Conservation (phyloP, 192 early-diverging fungal genomes). For the Lobulomyces angularis region DNA sequence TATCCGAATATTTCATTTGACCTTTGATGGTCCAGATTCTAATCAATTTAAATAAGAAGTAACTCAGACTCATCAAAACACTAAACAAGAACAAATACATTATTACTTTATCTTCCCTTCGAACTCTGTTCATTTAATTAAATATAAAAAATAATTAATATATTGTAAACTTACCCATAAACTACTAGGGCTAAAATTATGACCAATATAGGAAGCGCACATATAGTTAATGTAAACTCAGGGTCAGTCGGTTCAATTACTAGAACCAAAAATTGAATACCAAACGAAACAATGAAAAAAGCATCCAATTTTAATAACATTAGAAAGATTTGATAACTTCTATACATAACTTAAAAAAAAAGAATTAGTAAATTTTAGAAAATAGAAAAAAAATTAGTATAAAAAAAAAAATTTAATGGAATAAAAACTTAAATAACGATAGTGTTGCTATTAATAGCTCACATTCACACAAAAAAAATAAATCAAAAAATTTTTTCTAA, state of each 20-base stretch:
- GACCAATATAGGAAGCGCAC: slow-evolving; percentile 3
- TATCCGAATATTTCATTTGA: slow-evolving; percentile 6
- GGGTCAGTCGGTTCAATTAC: slow-evolving; percentile 3
- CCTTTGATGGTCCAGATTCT: slow-evolving; percentile 1
- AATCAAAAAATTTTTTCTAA: slow-evolving; percentile 64
- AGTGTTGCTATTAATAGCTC: not conserved
- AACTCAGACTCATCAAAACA: not conserved
- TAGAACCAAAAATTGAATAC: slow-evolving; percentile 6
- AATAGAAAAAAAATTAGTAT: not conserved
- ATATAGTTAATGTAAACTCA: slow-evolving; percentile 6
- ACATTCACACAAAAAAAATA: slow-evolving; percentile 46
- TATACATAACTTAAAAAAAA: slow-evolving; percentile 6
- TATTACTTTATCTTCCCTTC: slow-evolving; percentile 5
- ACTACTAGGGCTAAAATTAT: slow-evolving; percentile 2
- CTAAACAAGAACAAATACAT: slow-evolving; percentile 1
- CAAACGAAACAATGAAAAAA: slow-evolving; percentile 6
- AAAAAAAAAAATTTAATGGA: not conserved
- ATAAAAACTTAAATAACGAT: not conserved
- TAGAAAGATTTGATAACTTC: slow-evolving; percentile 9
- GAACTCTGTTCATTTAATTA: not conserved
- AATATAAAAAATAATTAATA: not conserved
- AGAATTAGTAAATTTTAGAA: not conserved
- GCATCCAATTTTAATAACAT: slow-evolving; percentile 11
- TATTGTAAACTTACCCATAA: not conserved
- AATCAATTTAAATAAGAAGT: slow-evolving; percentile 9